phyloP scores from a whole-genome alignment of 2,329 filamentous ascomycete species.

The Dothistroma septosporum region DNA sequence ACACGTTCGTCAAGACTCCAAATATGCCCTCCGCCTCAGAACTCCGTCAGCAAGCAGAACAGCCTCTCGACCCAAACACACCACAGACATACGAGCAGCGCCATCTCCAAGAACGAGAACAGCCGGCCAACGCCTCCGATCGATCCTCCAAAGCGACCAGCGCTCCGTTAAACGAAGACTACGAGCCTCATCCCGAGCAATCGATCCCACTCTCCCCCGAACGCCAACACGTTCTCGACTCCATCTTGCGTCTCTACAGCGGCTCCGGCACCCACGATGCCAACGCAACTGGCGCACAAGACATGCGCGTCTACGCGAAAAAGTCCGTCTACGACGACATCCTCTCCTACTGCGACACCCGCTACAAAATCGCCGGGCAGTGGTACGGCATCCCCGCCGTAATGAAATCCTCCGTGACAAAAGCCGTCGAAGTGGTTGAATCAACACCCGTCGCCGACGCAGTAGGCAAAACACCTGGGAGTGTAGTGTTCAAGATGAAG shows the following conservation, averaged over 20 bases:
- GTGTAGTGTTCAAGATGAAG: slow-evolving; percentile 48
- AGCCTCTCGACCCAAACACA: not conserved
- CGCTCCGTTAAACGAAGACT: slow-evolving; percentile 37
- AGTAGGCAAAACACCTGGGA: slow-evolving; percentile 27
- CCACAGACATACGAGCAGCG: not conserved
- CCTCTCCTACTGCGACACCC: slow-evolving; percentile 46
- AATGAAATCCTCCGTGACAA: slow-evolving; percentile 15
- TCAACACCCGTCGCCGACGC: slow-evolving; percentile 2
- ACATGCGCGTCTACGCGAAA: slow-evolving; percentile 49
- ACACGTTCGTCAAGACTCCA: not conserved
- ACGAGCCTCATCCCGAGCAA: slow-evolving; percentile 39
- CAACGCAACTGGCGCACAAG: slow-evolving; percentile 15
- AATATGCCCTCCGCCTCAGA: not conserved
- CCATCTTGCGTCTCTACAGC: slow-evolving; percentile 45
- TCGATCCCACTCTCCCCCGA: slow-evolving; percentile 35
- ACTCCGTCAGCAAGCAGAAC: not conserved
- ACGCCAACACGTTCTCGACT: slow-evolving; percentile 41
- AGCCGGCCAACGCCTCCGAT: not conserved
- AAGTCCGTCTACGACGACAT: slow-evolving; percentile 48
- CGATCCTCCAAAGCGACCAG: slow-evolving; percentile 30
- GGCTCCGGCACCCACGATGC: slow-evolving; percentile 44
- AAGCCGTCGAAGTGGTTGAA: slow-evolving; percentile 14
- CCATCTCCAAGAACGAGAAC: not conserved
- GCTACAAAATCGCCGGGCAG: slow-evolving; percentile 51
- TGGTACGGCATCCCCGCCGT: slow-evolving; percentile 42